Conservation (phyloP, 306 rosid species). For the Benincasa hispida region DNA sequence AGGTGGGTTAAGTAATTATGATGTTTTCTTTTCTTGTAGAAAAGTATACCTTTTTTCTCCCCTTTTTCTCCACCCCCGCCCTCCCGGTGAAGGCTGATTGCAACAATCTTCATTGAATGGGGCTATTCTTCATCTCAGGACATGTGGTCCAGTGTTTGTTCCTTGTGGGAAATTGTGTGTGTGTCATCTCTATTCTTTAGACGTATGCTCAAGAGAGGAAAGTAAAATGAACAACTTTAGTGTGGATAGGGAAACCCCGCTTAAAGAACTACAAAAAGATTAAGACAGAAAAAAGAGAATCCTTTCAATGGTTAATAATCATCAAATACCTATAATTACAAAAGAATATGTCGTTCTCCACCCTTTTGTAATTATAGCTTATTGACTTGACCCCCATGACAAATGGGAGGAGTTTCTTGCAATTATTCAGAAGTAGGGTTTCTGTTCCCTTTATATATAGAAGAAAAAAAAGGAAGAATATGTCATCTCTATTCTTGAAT, state of each 20-base stretch:
- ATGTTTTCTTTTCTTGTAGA: background rate
- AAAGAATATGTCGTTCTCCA: background rate
- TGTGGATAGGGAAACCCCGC: background rate
- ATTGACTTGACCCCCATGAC: background rate
- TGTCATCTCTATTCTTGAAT: background rate
- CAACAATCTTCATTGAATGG: background rate
- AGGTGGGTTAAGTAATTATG: conserved; percentile 36
- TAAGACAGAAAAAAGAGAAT: no score
- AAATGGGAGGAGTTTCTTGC: background rate
- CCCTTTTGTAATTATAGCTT: background rate
- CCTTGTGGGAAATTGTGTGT: background rate
- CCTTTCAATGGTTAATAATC: background rate
- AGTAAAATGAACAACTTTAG: background rate
- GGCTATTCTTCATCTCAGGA: background rate
- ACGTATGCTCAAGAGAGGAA: background rate
- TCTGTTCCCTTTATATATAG: background rate
- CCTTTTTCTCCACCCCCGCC: background rate
- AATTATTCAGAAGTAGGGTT: no score
- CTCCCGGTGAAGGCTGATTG: background rate
- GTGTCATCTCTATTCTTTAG: background rate
- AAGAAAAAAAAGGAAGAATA: background rate
- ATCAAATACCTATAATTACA: background rate
- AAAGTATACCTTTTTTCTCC: background rate
- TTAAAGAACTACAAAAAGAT: background rate
- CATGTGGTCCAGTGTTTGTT: background rate